phyloP scores from a whole-genome alignment of 225 moss, liverwort and hornwort genomes.

The Polytrichum commune region DNA sequence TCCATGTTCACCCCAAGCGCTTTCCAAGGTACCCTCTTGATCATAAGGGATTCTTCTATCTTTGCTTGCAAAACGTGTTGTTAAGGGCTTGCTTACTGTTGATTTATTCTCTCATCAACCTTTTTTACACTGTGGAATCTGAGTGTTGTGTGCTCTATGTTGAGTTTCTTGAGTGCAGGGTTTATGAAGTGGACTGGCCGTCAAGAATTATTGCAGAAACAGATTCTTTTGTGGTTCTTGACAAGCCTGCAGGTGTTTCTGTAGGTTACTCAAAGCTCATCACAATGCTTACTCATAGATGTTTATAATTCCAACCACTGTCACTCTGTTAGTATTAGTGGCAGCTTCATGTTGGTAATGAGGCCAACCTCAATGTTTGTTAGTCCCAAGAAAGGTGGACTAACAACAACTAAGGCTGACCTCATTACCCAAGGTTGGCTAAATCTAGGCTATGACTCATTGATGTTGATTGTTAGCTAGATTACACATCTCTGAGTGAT shows the following conservation, averaged over 20 bases:
- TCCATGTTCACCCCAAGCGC: slow-evolving; percentile 97
- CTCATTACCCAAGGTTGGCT: too few species aligned
- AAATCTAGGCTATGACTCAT: too few species aligned
- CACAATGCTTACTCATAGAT: background rate
- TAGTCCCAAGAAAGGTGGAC: too few species aligned
- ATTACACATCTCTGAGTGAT: too few species aligned
- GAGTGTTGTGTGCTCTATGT: background rate
- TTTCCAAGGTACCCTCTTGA: slow-evolving; percentile 53
- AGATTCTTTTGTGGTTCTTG: slow-evolving; percentile 81
- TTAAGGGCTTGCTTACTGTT: background rate
- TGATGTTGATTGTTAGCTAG: too few species aligned
- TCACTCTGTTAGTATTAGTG: background rate
- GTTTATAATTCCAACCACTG: too few species aligned
- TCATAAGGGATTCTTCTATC: background rate
- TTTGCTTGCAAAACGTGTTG: background rate
- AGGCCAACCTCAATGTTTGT: background rate
- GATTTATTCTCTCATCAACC: background rate
- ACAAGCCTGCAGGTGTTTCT: slow-evolving; percentile 98
- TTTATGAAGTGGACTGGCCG: slow-evolving; percentile 85
- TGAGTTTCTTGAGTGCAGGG: slow-evolving; percentile 42
- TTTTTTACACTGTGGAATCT: background rate
- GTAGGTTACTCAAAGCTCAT: slow-evolving; percentile 36
- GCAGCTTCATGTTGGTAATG: background rate
- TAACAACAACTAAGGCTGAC: too few species aligned
- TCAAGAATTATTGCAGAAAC: slow-evolving; percentile 68